Evolutionary conservation across 2,329 filamentous ascomycete genomes (phyloP), one percentile per base, ranked within the genome.

Genomic region (Xylaria sp.): DNA sequence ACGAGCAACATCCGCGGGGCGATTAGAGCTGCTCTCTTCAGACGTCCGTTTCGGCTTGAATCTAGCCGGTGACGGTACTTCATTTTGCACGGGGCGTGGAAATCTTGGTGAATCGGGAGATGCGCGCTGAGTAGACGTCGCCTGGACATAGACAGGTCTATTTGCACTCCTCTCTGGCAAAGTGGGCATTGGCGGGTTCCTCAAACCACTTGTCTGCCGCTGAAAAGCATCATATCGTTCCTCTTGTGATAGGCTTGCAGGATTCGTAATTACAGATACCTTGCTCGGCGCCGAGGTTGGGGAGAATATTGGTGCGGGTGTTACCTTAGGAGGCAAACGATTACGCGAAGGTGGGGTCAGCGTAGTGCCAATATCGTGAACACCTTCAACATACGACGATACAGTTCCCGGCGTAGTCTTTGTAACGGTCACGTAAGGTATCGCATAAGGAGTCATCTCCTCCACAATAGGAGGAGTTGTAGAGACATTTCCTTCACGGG

Each of bases 1-100:
- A 53, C 86, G 87, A 10, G 87, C 86, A 55, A 90, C 87, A 65
- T 90, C 87, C 51, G 87, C 86, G 6, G 82, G 79, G 5, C 80
- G 82, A 63, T 75, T 83, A 20, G 76, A 75, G 27, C 78, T 78
- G 71, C 82, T 85, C 17, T 90, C 88, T 69, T 90, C 87, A 0
- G 88, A 90, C 3, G 82, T 85, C 44, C 86, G 83, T 2, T 86
- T 79, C 7, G 84, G 78, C 75, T 86, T 87, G 55, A 86, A 75
- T 66, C 85, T 88, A 65, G 79, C 81, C 2, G 83, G 80, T 5
- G 77, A 79, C 0, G 86, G 85, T 0, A 85, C 85, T 1, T 81
- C 85, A 9, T 82, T 83, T 57, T 85, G 82, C 25, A 80, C 79
- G 22, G 80, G 77, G 6, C 81, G 79, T 36, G 75, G 66, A 11